Evolutionary conservation across 176 grass and related monocot species (phyloP).

Genomic region (Oryza australiensis): DNA sequence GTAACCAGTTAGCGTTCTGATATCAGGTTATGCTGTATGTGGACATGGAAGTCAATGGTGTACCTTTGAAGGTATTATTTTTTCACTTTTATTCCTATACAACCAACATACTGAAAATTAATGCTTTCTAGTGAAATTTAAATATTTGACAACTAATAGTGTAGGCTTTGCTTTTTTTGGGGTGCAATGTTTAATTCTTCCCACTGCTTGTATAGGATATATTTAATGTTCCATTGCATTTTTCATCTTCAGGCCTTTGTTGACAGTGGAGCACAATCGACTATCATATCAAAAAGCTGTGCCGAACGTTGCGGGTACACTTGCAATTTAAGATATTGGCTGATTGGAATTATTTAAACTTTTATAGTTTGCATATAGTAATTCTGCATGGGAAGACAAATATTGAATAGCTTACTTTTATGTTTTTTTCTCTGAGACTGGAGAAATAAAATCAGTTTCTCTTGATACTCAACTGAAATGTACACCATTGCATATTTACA

Average conservation of each 20-base stretch:
- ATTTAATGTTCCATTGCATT: constrained; percentile 17
- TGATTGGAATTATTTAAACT: neutral
- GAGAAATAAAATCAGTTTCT: neutral
- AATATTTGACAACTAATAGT: constrained; percentile 20
- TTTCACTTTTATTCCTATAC: constrained; percentile 18
- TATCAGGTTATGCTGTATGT: constrained; percentile 95
- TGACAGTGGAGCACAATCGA: constrained; percentile 96
- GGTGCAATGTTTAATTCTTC: constrained; percentile 19
- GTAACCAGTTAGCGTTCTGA: constrained; percentile 24
- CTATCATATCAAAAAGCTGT: constrained; percentile 97
- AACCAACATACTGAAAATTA: constrained; percentile 1
- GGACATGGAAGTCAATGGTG: constrained; percentile 99
- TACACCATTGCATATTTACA: constrained; percentile 3
- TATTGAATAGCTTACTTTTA: constrained; percentile 10
- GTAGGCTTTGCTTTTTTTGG: neutral
- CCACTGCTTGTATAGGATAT: constrained; percentile 13
- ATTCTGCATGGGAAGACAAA: neutral
- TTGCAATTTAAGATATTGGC: constrained; percentile 31
- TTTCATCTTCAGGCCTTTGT: constrained; percentile 81
- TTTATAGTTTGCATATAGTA: constrained; percentile 1
- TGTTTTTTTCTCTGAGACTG: neutral
- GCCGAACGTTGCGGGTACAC: constrained; percentile 93
- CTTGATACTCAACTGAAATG: neutral
- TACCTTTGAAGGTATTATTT: constrained; percentile 87
- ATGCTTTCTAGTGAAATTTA: neutral